These are phyloP conservation scores for Colletotrichum tanaceti DNA, from an alignment of 2,329 filamentous ascomycete species.

Conservation along the genomic window DNA sequence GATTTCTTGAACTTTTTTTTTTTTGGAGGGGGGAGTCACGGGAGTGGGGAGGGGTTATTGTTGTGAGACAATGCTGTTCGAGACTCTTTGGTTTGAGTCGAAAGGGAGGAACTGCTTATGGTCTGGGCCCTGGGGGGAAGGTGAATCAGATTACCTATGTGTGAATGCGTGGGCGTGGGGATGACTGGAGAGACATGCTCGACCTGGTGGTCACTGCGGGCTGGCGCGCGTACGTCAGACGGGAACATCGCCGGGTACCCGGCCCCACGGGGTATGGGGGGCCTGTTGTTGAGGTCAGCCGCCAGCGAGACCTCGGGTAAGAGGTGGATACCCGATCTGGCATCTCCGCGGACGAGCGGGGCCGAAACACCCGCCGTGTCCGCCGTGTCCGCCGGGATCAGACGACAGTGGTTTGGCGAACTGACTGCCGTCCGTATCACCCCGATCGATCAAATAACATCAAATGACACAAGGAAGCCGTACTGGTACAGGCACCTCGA, in stretches of 20 bases:
- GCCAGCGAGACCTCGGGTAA: constrained; percentile 7
- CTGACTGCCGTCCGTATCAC: neutral
- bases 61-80: constrained; percentile 24
- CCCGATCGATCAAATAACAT: neutral
- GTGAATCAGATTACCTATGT: neutral
- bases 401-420: too few species aligned
- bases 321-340: neutral
- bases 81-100: neutral
- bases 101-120: neutral
- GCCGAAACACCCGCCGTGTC: neutral
- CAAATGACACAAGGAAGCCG: too few species aligned
- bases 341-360: neutral
- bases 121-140: constrained; percentile 8
- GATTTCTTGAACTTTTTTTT: too few species aligned
- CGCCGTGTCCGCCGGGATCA: neutral
- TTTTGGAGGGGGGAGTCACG: too few species aligned
- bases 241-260: constrained; percentile 9
- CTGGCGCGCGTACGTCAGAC: constrained; percentile 11
- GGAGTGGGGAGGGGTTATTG: too few species aligned
- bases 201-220: constrained; percentile 13
- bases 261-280: constrained; percentile 10
- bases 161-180: neutral
- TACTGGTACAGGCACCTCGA: too few species aligned
- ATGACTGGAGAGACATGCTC: neutral
- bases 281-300: neutral